Conservation (phyloP, 202 grass and related monocot genomes). For the Bolboschoenoplectus hybrid region DNA sequence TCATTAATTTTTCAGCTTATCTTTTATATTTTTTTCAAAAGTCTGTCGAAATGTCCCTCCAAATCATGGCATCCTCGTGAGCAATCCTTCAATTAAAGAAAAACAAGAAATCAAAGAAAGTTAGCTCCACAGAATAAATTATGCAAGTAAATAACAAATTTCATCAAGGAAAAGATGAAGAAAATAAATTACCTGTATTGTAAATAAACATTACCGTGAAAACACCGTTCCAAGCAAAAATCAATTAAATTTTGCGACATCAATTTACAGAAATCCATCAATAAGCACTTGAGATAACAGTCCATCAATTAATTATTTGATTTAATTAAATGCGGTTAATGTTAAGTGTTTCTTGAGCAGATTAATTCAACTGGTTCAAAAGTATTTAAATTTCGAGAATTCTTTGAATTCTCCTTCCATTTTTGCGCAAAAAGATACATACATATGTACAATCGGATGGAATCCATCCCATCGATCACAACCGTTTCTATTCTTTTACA, state of each 20-base stretch:
- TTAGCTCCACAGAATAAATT: conserved; percentile 2
- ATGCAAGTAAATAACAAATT: background rate
- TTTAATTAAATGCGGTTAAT: background rate
- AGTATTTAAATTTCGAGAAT: conserved; percentile 23
- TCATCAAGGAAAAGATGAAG: background rate
- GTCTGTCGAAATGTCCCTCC: background rate
- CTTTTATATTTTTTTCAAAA: background rate
- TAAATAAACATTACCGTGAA: background rate
- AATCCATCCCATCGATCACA: conserved; percentile 30
- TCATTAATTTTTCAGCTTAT: background rate
- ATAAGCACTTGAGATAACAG: background rate
- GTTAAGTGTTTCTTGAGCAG: conserved; percentile 3
- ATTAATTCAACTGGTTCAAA: conserved; percentile 26
- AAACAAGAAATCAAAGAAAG: background rate
- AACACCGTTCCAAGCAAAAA: background rate
- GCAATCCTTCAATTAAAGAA: conserved; percentile 15
- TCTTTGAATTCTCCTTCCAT: conserved; percentile 36
- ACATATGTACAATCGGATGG: conserved; percentile 28
- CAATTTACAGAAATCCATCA: conserved; percentile 14
- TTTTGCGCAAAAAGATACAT: background rate
- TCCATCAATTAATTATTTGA: conserved; percentile 26
- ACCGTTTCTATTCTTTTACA: conserved; percentile 31
- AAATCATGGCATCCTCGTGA: conserved; percentile 12
- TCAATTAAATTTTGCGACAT: background rate
- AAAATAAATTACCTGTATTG: conserved; percentile 6